Percentiles rank a stretch among this genome's conserved stretches.
Conservation (phyloP, 2,329 filamentous ascomycete species). For the Stagonosporopsis rhizophila region DNA sequence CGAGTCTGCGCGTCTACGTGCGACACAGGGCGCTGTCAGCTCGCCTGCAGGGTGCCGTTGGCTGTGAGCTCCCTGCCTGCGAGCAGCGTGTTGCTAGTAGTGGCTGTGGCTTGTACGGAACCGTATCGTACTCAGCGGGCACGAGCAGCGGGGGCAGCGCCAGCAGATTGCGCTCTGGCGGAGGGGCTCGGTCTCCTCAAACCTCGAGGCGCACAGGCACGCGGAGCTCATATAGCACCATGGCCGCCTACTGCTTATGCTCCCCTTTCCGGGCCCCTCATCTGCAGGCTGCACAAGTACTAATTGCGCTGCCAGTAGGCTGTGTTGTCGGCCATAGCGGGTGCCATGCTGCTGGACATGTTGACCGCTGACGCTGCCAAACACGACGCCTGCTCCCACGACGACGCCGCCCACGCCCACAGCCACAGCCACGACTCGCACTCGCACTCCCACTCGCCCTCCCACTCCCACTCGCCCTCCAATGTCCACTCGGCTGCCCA, state of each 20-base stretch:
- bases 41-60: conserved; percentile 12
- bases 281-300: conserved; percentile 11
- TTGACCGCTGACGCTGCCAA: conserved; percentile 45
- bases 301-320: conserved; percentile 32
- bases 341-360: conserved; percentile 49
- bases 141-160: conserved; percentile 12
- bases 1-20: too few species aligned
- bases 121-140: conserved; percentile 13
- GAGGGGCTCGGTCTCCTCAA: conserved; percentile 25
- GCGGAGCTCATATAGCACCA: conserved; percentile 20
- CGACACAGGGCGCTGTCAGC: too few species aligned
- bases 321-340: conserved; percentile 14
- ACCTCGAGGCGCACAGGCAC: conserved; percentile 31
- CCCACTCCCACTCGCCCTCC: conserved; percentile 23
- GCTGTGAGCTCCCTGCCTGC: conserved; percentile 25
- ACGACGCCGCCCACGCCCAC: not conserved
- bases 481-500: not conserved
- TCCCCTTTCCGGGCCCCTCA: conserved; percentile 15
- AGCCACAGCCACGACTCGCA: not conserved
- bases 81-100: conserved; percentile 16
- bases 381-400: conserved; percentile 28
- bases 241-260: conserved; percentile 18
- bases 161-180: conserved; percentile 19
- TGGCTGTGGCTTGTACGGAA: conserved; percentile 43
- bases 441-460: too few species aligned